Base-by-base conservation (phyloP, 306 rosid species). In the Medicago lupulina region DNA sequence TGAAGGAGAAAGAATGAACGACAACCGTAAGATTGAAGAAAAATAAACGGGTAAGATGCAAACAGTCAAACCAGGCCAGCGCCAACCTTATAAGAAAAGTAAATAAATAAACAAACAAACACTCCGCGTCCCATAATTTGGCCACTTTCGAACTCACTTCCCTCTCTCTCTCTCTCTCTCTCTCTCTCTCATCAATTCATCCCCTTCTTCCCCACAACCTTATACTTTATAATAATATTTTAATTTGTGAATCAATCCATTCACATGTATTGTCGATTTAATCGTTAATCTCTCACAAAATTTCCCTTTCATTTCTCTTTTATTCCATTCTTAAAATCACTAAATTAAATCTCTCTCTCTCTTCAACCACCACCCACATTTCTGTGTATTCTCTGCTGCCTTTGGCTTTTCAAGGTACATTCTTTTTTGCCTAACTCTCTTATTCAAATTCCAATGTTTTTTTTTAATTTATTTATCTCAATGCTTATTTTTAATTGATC, bases 321-420 rank as follows among this genome's bases (percentile, higher is more conserved):
- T 17, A 15, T 60, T 21, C 4, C 49, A 18, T 67, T 62, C 39
- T 34, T 34, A 4, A 34, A 34, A 34, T 34, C 38, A 34, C 38
- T 34, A 34, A 34, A 5, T 34, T 34, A 34, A 34, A 34, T 34
- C 6, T 34, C 1, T 34, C 6, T 34, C 38, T 34, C 38, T 34
- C 38, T 34, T 34, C 9, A 13, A 63, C 82, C 77, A 41, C 79
- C 11, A 13, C 64, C 68, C 44, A 58, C 80, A 75, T 84, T 89
- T 68, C 85, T 57, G 54, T 77, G 55, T 77, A 81, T 88, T 36
- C 23, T 81, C 68, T 76, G 79, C 77, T 82, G 79, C 84, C 28
- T 71, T 85, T 79, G n/a, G 67, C 60, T 50, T 49, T 79, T 76
- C 71, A 50, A 77, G 83, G 97, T 90, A 84, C 64, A 47, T 4